phyloP scores from a whole-genome alignment of 805 yeast genomes.

The Yamadazyma kitorensis region DNA sequence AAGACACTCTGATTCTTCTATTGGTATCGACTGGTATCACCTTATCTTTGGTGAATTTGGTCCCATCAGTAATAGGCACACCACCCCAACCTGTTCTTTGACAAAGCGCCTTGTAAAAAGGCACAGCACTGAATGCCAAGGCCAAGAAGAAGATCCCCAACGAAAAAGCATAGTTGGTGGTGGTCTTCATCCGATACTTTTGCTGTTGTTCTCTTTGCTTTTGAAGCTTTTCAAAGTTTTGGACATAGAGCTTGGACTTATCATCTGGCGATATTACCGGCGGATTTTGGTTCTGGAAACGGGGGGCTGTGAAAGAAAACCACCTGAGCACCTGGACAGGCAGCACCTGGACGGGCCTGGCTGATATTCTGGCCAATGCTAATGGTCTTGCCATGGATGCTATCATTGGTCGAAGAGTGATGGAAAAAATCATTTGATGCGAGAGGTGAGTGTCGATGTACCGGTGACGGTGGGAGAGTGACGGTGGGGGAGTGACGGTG shows the following conservation, averaged over 20 bases:
- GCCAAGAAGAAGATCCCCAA: slow-evolving; percentile 69
- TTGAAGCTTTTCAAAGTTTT: slow-evolving; percentile 16
- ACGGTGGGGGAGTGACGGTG: no score
- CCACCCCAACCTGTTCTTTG: slow-evolving; percentile 97
- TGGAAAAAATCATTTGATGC: no score
- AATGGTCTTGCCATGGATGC: no score
- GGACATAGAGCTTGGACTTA: slow-evolving; percentile 7
- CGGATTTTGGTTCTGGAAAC: no score
- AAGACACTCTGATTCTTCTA: slow-evolving; percentile 75
- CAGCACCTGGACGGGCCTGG: no score
- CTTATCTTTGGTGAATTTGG: slow-evolving; percentile 81
- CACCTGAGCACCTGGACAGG: no score
- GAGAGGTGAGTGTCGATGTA: no score
- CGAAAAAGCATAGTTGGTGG: slow-evolving; percentile 66
- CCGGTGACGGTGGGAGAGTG: no score
- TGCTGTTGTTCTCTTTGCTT: slow-evolving; percentile 26
- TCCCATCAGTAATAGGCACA: slow-evolving; percentile 81
- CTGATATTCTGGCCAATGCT: no score
- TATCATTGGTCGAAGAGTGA: no score
- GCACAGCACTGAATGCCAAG: slow-evolving; percentile 86
- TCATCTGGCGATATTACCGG: no score
- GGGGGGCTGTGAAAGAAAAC: no score
- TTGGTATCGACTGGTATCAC: slow-evolving; percentile 84
- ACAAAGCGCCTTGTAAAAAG: slow-evolving; percentile 86
- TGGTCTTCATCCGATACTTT: slow-evolving; percentile 46